Conservation (phyloP, 169 alveolate species). For the Cryptosporidium canis region DNA sequence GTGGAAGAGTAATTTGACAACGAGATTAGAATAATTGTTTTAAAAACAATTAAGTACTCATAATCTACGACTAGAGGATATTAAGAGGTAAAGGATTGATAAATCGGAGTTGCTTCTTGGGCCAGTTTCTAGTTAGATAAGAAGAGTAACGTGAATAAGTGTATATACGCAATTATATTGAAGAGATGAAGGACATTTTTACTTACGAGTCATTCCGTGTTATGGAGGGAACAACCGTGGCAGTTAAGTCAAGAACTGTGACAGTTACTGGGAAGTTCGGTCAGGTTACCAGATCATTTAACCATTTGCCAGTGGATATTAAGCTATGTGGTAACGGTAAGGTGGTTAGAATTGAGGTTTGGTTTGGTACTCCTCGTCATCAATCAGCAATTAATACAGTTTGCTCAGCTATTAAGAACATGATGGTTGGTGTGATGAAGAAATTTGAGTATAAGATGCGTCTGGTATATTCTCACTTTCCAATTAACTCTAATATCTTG, state of each 20-base stretch:
- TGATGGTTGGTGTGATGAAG: conserved; percentile 97
- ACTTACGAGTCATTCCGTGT: conserved; percentile 69
- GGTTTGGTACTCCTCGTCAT: conserved; percentile 94
- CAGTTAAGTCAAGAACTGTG: conserved; percentile 92
- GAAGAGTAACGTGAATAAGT: neutral
- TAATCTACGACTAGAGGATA: neutral
- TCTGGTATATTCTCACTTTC: conserved; percentile 99
- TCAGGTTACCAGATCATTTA: conserved; percentile 91
- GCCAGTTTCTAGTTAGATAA: neutral
- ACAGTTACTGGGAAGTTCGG: conserved; percentile 98
- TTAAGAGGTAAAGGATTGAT: neutral
- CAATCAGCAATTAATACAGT: conserved; percentile 95
- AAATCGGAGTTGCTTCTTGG: conserved; percentile 5
- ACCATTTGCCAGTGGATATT: conserved; percentile 96
- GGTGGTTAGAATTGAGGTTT: conserved; percentile 90
- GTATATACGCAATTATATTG: neutral
- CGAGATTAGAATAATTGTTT: neutral
- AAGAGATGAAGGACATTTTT: conserved; percentile 57
- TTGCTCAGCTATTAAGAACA: conserved; percentile 94
- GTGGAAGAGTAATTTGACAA: neutral
- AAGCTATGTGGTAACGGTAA: conserved; percentile 88
- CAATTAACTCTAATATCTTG: conserved; percentile 95
- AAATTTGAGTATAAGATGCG: conserved; percentile 98
- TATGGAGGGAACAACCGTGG: conserved; percentile 79
- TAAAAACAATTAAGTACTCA: neutral